Percentiles rank a stretch among this genome's conserved stretches.
Evolutionary conservation across 2,329 filamentous ascomycete genomes (phyloP).

Genomic region (Colletotrichum sp.): DNA sequence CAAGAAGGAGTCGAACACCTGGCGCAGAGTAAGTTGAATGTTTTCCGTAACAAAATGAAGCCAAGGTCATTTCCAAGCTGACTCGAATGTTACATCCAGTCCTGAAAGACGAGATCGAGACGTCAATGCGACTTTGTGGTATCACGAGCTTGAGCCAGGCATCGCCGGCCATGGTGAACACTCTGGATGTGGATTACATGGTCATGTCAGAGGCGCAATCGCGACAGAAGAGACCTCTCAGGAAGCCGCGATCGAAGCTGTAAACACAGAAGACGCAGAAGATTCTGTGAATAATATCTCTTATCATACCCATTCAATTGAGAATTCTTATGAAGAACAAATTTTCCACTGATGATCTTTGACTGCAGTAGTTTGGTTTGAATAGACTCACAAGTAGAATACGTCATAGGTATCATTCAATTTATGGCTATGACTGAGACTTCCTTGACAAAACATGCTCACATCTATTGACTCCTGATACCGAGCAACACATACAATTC

Average conservation of each 20-base stretch:
- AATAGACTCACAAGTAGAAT: background rate
- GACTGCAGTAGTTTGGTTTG: background rate
- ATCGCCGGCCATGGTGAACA: constrained; percentile 32
- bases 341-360: background rate
- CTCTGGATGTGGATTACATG: constrained; percentile 34
- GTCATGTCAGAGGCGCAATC: constrained; percentile 22
- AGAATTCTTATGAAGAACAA: no score
- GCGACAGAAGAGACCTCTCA: background rate
- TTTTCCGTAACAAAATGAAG: no score
- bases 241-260: background rate
- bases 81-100: background rate
- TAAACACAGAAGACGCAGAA: background rate
- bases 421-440: background rate
- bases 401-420: background rate
- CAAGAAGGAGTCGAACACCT: constrained; percentile 55
- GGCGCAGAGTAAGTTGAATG: background rate
- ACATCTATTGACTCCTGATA: background rate
- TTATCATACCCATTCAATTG: background rate
- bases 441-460: accelerated
- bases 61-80: no score
- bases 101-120: constrained; percentile 34
- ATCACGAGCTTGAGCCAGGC: constrained; percentile 32
- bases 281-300: background rate
- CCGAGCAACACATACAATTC: accelerated
- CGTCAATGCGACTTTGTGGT: constrained; percentile 31